A percentile compares a stretch with the other conserved stretches of the same genome.
phyloP scores from a whole-genome alignment of 306 rosid genomes.

The Rosa multiflora region DNA sequence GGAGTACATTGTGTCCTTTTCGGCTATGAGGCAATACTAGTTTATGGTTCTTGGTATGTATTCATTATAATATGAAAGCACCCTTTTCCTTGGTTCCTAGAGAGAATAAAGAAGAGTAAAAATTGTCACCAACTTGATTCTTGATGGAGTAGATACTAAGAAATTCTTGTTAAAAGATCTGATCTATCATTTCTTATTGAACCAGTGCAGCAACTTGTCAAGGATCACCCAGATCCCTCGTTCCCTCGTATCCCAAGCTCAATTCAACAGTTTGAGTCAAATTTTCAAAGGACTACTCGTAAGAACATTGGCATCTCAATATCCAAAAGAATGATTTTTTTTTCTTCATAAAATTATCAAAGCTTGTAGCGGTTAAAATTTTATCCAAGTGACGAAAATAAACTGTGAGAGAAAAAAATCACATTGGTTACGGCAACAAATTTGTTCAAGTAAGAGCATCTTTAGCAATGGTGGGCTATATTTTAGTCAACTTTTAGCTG shows the following conservation, averaged over 20 bases:
- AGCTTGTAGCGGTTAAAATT: no score
- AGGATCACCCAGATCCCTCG: background rate
- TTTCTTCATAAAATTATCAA: no score
- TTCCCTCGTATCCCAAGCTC: background rate
- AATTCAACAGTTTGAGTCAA: background rate
- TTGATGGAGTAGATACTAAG: constrained; percentile 48
- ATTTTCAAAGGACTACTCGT: no score
- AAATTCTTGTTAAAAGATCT: constrained; percentile 34
- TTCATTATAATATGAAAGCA: constrained; percentile 24
- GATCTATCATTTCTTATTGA: constrained; percentile 13
- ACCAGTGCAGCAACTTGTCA: background rate
- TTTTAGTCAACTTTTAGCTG: no score
- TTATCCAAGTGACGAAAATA: no score
- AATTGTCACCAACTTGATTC: constrained; percentile 30
- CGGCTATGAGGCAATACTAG: constrained; percentile 20
- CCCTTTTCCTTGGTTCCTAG: constrained; percentile 19
- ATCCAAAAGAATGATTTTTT: no score
- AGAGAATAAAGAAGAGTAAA: constrained; percentile 11
- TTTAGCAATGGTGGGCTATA: no score
- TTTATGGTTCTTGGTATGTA: constrained; percentile 13
- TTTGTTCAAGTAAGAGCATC: no score
- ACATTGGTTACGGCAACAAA: no score
- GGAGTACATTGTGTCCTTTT: constrained; percentile 30
- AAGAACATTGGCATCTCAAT: no score
- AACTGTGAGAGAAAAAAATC: no score